A percentile compares a stretch with the other conserved stretches of the same genome.
phyloP scores from a whole-genome alignment of 225 moss, liverwort and hornwort genomes.

The Polytrichum commune region DNA sequence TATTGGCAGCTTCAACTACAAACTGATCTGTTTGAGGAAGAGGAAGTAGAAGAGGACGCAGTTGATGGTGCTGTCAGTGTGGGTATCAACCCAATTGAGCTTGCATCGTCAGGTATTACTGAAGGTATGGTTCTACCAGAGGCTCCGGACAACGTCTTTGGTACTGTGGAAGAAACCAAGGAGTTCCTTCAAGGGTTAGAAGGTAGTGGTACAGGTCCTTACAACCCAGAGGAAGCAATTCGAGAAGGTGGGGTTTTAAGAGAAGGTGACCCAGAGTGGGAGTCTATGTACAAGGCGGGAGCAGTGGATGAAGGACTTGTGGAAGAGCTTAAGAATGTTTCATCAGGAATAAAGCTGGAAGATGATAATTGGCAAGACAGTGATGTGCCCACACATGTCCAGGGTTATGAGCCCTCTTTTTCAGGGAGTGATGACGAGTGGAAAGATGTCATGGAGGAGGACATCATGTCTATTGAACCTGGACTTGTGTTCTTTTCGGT shows the following conservation, averaged over 20 bases:
- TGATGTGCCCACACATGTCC: conserved; percentile 8
- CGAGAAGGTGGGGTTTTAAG: conserved; percentile 28
- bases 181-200: conserved; percentile 36
- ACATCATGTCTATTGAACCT: conserved; percentile 63
- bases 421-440: conserved; percentile 27
- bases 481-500: conserved; percentile 94
- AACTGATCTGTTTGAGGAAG: conserved; percentile 34
- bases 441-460: conserved; percentile 89
- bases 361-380: conserved; percentile 6
- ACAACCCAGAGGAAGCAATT: conserved; percentile 45
- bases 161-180: conserved; percentile 32
- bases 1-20: conserved; percentile 43
- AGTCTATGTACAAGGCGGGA: conserved; percentile 44
- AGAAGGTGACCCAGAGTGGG: conserved; percentile 49
- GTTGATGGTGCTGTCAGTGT: conserved; percentile 20
- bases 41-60: conserved; percentile 23
- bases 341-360: conserved; percentile 23
- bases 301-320: conserved; percentile 31
- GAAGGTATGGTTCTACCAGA: conserved; percentile 42
- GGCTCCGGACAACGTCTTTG: conserved; percentile 19
- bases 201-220: conserved; percentile 20
- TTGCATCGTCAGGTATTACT: conserved; percentile 43
- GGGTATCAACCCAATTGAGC: conserved; percentile 44
- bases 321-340: conserved; percentile 36
- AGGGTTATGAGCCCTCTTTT: conserved; percentile 29